Base-by-base conservation (phyloP, 139 green algal genomes). In the Dunaliella primolecta region DNA sequence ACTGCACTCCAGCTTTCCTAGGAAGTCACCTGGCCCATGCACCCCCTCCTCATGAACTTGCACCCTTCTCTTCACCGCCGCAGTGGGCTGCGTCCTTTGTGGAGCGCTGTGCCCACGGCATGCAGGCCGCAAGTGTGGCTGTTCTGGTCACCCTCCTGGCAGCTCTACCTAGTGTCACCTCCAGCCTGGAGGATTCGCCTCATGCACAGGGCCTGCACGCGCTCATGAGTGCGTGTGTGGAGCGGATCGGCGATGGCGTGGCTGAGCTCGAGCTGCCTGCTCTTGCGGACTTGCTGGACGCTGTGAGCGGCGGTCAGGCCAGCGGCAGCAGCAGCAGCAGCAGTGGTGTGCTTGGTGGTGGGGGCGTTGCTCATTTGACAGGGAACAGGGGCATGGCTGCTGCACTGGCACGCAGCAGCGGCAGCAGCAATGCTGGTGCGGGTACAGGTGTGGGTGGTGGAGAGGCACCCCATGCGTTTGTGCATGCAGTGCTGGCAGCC, bases 101-200 rank as follows among this genome's bases (percentile, higher is more conserved):
- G 46, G 46, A 15, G 46, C 46, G 75, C n/a, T 80, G 75, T 30
- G 21, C 2, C 31, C 2, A 37, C 1, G 29, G 33, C 11, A 3
- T 80, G 75, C 3, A 27, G 3, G 32, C 29, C 2, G 75, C 75
- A 20, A 2, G 30, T 3, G 30, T 80, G n/a, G 2, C 29, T 2
- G 75, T 46, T 30, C 75, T 80, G 15, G 75, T 80, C n/a, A n/a
- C n/a, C 15, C 75, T 80, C n/a, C 23, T 80, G 75, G 30, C n/a
- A 25, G 32, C 31, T 3, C 75, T 80, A 30, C 75, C 75, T 31
- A 30, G 2, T 27, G 75, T 80, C 2, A 29, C 46, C 46, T 64
- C 46, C 7, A 64, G 46, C 46, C 46, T 64, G n/a, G n/a, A n/a
- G n/a, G n/a, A n/a, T n/a, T n/a, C n/a, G n/a, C n/a, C n/a, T 64